Base-by-base conservation (phyloP, 129 eudicot genomes). In the Chrysanthemum makinoi region DNA sequence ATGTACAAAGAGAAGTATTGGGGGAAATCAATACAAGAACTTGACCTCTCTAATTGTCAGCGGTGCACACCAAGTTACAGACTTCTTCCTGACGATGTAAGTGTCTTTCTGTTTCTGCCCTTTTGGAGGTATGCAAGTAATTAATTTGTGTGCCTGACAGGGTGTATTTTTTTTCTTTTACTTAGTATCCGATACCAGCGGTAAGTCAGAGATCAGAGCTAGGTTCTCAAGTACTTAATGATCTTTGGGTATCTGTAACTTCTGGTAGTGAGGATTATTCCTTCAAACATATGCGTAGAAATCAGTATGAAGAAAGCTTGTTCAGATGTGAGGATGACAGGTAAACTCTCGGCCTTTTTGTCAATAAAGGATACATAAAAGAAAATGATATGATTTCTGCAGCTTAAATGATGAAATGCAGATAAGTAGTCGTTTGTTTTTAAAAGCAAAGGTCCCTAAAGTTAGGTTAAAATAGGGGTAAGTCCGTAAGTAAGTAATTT, bases 261-360 rank as follows among this genome's bases (percentile, higher is more conserved):
- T 90, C 97, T 66, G 99, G 99, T 60, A 95, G 99, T 70, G 99
- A 95, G 81, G 99, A 95, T 73, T 95, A 95, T 86, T 95, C 99
- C 44, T 95, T 95, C 73, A 95, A 95, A 73, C 99, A 95, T 79
- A 95, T 95, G 99, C 94, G 99, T 71, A 86, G 97, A 86, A 95
- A 95, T 72, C 99, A 95, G 67, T 95, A 87, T 72, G 99, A 95
- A 79, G 99, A 95, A 80, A 95, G 99, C 80, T 85, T 95, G 63
- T 95, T 95, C 60, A 86, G 96, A 84, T 95, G 99, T 72, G 99
- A 95, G 77, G 99, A 95, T 74, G 99, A 95, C 76, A 90, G 99
- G 99, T 95, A 82, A 48, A 17, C n/a, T 58, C 55, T 70, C 72
- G 49, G n/a, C 59, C 26, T 26, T 14, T 39, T 70, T 56, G 6